Evolutionary conservation across 192 early-diverging fungal species (phyloP).

Genomic region (Geranomyces michiganensis): DNA sequence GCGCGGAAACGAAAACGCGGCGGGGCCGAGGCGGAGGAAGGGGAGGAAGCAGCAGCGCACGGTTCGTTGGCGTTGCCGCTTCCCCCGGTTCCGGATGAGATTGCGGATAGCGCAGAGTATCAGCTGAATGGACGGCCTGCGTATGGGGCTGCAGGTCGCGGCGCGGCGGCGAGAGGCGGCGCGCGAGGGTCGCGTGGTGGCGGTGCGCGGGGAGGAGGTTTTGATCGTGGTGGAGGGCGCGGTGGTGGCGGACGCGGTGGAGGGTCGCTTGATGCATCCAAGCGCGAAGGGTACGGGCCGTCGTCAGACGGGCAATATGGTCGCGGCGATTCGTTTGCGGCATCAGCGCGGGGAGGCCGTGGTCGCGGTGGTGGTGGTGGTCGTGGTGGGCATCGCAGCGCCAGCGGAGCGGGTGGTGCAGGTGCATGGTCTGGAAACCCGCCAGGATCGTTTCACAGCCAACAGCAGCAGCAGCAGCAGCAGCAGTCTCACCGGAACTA

Average conservation of each 20-base stretch:
- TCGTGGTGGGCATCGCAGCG: background rate
- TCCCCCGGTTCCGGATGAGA: background rate
- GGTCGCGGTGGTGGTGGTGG: background rate
- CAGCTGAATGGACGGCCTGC: background rate
- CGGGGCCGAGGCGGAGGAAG: conserved; percentile 11
- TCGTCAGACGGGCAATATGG: background rate
- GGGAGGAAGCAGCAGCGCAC: background rate
- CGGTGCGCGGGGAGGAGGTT: conserved; percentile 19
- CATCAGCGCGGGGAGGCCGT: background rate
- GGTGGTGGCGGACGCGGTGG: conserved; percentile 3
- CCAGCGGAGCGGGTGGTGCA: too few relatives aligned
- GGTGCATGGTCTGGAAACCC: too few relatives aligned
- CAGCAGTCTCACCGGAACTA: background rate
- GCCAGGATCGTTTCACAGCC: background rate
- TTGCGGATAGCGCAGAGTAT: conserved; percentile 7
- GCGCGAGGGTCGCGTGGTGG: conserved; percentile 13
- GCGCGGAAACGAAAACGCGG: conserved; percentile 17
- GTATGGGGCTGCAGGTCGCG: background rate
- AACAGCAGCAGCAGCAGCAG: background rate
- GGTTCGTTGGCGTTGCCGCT: background rate
- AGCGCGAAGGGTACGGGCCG: background rate
- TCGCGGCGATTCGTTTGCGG: background rate
- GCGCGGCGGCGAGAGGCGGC: background rate
- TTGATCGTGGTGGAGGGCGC: conserved; percentile 16
- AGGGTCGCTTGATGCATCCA: background rate